Conservation (phyloP, 257 asterid genomes). For the Lycium ferocissimum region DNA sequence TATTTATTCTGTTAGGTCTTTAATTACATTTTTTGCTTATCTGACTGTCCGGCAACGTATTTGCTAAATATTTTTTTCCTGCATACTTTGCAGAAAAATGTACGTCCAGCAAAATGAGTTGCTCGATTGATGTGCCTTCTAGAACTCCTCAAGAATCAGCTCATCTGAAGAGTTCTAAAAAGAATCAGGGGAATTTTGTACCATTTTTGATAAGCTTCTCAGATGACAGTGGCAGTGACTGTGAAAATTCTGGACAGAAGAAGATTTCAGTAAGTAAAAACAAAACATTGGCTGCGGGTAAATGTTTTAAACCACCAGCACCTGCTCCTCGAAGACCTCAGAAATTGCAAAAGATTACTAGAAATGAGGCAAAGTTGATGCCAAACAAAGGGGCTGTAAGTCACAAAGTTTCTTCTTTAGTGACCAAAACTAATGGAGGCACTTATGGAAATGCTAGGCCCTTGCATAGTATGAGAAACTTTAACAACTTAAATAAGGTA, state of each 20-base stretch:
- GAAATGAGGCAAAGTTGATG: constrained; percentile 31
- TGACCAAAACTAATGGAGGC: constrained; percentile 36
- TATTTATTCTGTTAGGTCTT: background rate
- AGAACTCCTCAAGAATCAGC: constrained; percentile 36
- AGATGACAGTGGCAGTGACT: constrained; percentile 56
- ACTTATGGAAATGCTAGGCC: constrained; percentile 39
- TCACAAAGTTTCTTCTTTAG: constrained; percentile 39
- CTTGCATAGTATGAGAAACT: constrained; percentile 30
- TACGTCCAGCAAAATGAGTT: constrained; percentile 34
- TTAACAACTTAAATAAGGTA: constrained; percentile 30
- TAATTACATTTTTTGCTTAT: constrained; percentile 10
- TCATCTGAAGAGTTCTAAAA: constrained; percentile 43
- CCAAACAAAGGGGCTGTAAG: constrained; percentile 32
- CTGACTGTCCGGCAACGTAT: background rate
- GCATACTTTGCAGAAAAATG: constrained; percentile 28
- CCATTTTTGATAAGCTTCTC: constrained; percentile 62
- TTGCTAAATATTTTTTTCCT: background rate
- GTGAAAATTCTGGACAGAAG: constrained; percentile 43
- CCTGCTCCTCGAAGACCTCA: constrained; percentile 39
- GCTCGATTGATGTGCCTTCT: constrained; percentile 37
- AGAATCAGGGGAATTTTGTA: constrained; percentile 50
- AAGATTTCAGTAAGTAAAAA: constrained; percentile 30
- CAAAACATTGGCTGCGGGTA: constrained; percentile 33
- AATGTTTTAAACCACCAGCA: constrained; percentile 39
- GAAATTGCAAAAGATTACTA: constrained; percentile 32